phyloP scores from a whole-genome alignment of 129 eudicot species.

The Dittrichia graveolens region DNA sequence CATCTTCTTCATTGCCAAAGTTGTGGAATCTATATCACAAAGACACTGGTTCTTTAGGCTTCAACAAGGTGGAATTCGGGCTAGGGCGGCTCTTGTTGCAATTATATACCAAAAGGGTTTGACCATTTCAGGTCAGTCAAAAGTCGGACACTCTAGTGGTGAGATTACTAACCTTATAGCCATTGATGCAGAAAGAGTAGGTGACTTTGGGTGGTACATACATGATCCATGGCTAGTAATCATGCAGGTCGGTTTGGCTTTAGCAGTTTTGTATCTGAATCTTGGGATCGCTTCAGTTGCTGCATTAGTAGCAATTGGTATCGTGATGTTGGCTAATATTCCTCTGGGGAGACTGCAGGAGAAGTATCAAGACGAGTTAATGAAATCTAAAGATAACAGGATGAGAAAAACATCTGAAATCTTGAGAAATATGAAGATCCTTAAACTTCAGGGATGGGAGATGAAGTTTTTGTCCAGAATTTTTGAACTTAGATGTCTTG shows the following conservation, averaged over 20 bases:
- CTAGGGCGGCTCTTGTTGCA: constrained; percentile 73
- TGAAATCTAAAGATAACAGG: constrained; percentile 80
- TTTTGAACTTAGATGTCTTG: constrained; percentile 50
- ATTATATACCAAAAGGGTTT: constrained; percentile 76
- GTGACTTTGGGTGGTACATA: constrained; percentile 68
- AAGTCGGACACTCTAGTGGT: constrained; percentile 58
- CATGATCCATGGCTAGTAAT: constrained; percentile 80
- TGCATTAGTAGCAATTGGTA: constrained; percentile 55
- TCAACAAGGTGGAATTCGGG: constrained; percentile 72
- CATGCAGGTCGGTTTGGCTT: constrained; percentile 70
- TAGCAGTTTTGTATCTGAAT: constrained; percentile 57
- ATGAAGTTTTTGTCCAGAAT: constrained; percentile 76
- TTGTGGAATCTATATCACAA: constrained; percentile 62
- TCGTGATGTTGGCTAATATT: constrained; percentile 73
- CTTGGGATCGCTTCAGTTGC: constrained; percentile 78
- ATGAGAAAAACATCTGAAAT: constrained; percentile 83
- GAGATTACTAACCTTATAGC: constrained; percentile 80
- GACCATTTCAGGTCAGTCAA: constrained; percentile 66
- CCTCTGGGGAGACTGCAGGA: constrained; percentile 64
- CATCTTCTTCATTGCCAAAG: constrained; percentile 66
- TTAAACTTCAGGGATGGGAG: constrained; percentile 96
- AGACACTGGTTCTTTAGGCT: constrained; percentile 82
- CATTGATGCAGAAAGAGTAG: constrained; percentile 81
- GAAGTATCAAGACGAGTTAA: constrained; percentile 64
- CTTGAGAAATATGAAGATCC: constrained; percentile 79